Percentiles rank a stretch among this genome's conserved stretches.
phyloP scores from a whole-genome alignment of 345 rosid species.

The Eucalyptus regnans region DNA sequence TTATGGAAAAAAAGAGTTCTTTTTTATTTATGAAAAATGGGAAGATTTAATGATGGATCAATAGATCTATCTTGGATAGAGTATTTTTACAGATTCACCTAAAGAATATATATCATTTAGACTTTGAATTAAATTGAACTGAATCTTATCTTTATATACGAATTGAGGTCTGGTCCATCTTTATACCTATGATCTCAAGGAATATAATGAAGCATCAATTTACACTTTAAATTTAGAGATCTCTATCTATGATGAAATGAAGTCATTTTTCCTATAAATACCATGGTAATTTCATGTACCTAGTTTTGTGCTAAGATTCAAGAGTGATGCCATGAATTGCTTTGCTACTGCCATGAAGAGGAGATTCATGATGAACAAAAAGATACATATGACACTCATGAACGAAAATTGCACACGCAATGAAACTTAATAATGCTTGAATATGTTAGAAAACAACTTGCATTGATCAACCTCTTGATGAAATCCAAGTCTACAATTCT shows the following conservation, averaged over 20 bases:
- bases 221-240: neutral
- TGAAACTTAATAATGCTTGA: neutral
- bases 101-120: neutral
- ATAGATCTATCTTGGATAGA: neutral
- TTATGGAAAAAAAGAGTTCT: accelerated
- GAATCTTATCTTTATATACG: accelerated
- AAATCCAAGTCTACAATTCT: neutral
- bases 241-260: neutral
- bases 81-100: neutral
- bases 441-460: neutral
- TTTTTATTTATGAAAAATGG: neutral
- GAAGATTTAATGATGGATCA: neutral
- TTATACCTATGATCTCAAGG: neutral
- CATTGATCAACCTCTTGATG: neutral
- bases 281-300: neutral
- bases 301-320: neutral
- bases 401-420: neutral
- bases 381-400: neutral
- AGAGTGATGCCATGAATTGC: neutral
- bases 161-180: neutral
- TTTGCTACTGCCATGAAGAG: neutral
- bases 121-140: neutral
- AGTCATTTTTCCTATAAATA: neutral
- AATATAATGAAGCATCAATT: neutral
- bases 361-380: neutral